phyloP scores from a whole-genome alignment of 768 basidiomycete species.

The Hericium rajendrae region DNA sequence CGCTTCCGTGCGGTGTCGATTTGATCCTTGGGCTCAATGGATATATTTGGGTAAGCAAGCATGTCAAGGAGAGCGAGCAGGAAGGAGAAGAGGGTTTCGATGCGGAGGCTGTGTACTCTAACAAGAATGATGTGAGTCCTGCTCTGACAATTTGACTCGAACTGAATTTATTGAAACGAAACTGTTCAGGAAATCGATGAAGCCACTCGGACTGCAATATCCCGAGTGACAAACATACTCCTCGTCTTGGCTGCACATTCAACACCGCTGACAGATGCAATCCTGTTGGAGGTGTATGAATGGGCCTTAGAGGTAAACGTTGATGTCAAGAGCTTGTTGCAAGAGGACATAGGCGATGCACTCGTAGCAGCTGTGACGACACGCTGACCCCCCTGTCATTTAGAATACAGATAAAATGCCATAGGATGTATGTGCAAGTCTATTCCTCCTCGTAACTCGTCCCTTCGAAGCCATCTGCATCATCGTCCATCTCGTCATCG shows the following conservation, averaged over 20 bases:
- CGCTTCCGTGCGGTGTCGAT: conserved; percentile 92
- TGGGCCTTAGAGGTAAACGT: conserved; percentile 73
- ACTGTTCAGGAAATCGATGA: conserved; percentile 65
- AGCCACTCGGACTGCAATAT: conserved; percentile 75
- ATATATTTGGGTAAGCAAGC: conserved; percentile 93
- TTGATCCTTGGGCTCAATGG: conserved; percentile 94
- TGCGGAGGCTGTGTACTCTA: conserved; percentile 91
- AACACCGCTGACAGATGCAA: conserved; percentile 76
- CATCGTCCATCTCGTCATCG: conserved; percentile 23
- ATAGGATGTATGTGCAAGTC: background rate
- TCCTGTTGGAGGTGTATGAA: conserved; percentile 79
- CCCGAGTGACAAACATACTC: conserved; percentile 79
- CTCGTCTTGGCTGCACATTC: conserved; percentile 68
- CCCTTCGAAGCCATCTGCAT: conserved; percentile 25
- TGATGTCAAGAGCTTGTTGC: conserved; percentile 50
- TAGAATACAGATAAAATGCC: background rate
- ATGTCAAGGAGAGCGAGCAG: conserved; percentile 64
- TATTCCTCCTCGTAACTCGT: conserved; percentile 14
- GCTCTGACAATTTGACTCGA: conserved; percentile 2
- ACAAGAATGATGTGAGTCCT: conserved; percentile 73
- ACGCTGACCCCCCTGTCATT: background rate
- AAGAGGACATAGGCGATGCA: conserved; percentile 59
- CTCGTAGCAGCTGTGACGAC: conserved; percentile 45
- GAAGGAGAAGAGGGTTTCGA: conserved; percentile 91
- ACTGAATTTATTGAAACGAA: conserved; percentile 7